Evolutionary conservation across 2,329 filamentous ascomycete species (phyloP), one percentile per base, ranked within the genome.

Genomic region (Colletotrichum gigasporum): DNA sequence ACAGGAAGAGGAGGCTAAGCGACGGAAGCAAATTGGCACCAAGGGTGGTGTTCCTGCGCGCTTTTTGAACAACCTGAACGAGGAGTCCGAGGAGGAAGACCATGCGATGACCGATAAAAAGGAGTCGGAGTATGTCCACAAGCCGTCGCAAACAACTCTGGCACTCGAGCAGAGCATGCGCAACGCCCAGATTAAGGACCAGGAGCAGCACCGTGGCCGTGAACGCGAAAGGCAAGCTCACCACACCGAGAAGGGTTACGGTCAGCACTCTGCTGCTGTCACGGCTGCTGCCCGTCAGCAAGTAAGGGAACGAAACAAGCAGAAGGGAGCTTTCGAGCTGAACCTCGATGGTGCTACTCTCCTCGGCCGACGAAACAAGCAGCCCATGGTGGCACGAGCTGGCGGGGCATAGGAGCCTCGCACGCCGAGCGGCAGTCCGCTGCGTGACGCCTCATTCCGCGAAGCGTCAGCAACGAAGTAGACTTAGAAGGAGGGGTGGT

Each of bases 1-100:
- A 47, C 94, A 98, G 77, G 96, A 98, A 78, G 96, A 99, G 75
- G 96, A 98, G 78, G 90, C 89, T 71, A 98, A 97, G 81, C 90
- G 94, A 56, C 88, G 93, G 68, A 97, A 96, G 78, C 92, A 96
- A 73, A 86, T 94, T 70, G 86, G 86, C 82, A 87, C 80, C 83
- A 94, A 83, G 86, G 91, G 71, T 83, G 91, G 81, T 76, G 90
- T 72, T 79, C 89, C 72, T 1, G 63, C 66, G 74, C 84, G 68
- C 67, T 79, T 69, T 73, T 76, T 88, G 6, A 87, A 87, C 22
- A 87, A 87, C 6, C 86, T 97, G 67, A 89, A 93, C 55, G 90
- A 93, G 68, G 89, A 87, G 50, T 83, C 87, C 2, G 85, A 88
- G 30, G 90, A 90, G 28, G 83, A 84, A 24, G 84, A 83, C 24